phyloP scores from a whole-genome alignment of 2,329 filamentous ascomycete genomes.

The Alternaria sp. region DNA sequence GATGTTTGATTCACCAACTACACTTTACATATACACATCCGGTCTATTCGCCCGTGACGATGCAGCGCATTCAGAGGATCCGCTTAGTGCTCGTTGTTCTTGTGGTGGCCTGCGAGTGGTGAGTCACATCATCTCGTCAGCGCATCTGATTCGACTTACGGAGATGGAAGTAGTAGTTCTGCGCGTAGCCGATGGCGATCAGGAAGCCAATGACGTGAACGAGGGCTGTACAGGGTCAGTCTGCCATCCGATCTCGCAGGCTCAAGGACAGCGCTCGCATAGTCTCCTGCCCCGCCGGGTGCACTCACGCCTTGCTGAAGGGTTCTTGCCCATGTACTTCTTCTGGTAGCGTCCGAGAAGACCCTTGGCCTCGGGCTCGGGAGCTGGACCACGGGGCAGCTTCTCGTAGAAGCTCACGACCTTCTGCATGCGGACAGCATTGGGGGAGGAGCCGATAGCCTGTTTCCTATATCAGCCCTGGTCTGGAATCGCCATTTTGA shows the following conservation, averaged over 20 bases:
- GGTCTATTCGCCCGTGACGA: conserved; percentile 18
- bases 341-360: conserved; percentile 85
- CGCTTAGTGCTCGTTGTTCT: conserved; percentile 97
- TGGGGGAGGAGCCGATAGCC: conserved; percentile 93
- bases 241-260: neutral
- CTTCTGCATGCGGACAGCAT: conserved; percentile 96
- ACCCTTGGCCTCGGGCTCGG: conserved; percentile 80
- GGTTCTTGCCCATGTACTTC: conserved; percentile 92
- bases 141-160: conserved; percentile 67
- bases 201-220: conserved; percentile 83
- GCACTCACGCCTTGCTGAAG: conserved; percentile 81
- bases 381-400: conserved; percentile 90
- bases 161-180: conserved; percentile 99
- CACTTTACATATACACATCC: conserved; percentile 48
- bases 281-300: conserved; percentile 27
- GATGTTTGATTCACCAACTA: conserved; percentile 45
- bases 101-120: conserved; percentile 83
- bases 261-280: neutral
- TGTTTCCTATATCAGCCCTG: conserved; percentile 52
- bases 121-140: conserved; percentile 19
- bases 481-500: neutral
- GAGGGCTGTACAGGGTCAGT: conserved; percentile 67
- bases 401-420: conserved; percentile 99
- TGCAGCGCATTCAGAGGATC: conserved; percentile 8
- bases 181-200: conserved; percentile 84